Evolutionary conservation across 495 filamentous ascomycete genomes (phyloP), one percentile per base, ranked within the genome.

Genomic region (Penicillium crystallinum): DNA sequence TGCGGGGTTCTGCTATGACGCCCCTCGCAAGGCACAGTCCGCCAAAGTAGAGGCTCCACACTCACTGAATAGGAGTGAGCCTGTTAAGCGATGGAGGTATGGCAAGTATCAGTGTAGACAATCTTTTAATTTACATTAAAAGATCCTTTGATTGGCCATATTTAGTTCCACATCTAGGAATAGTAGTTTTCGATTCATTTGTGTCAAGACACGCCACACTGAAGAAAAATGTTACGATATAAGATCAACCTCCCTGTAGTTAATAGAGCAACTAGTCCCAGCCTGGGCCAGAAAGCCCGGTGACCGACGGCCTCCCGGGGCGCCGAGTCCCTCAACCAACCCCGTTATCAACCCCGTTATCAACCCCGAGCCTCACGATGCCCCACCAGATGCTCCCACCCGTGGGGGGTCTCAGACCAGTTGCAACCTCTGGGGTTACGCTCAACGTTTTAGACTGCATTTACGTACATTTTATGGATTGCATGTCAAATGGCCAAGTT

Each of bases 1-100:
- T 44, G 45, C 50, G 40, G 50, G 49, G 48, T 31, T 49, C 11
- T 30, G 15, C 14, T 15, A 41, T 43, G 7, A 22, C n/a, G 21
- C 46, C 46, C 46, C 46, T 40, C 47, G 12, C 19, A 2, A 9
- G 8, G 3, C 40, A 17, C 40, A 25, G 22, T 25, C 23, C 12
- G 17, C 17, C 17, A 36, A 12, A 12, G 2, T 4, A 25, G 6
- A 9, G 12, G 4, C 39, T 15, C 39, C 39, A 41, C 39, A 15
- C 19, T 23, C 9, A 23, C 5, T 9, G 23, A 27, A n/a, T n/a
- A 3, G 12, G 10, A 10, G 9, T 27, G 9, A 10, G 1, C 27
- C 39, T n/a, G 39, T 23, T 17, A 43, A 29, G 40, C 40, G 40
- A 43, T 18, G 8, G 39, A n/a, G n/a, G n/a, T n/a, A n/a, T n/a